Evolutionary conservation across 2,329 filamentous ascomycete species (phyloP), one percentile per base, ranked within the genome.

Genomic region (Fusarium luffae): DNA sequence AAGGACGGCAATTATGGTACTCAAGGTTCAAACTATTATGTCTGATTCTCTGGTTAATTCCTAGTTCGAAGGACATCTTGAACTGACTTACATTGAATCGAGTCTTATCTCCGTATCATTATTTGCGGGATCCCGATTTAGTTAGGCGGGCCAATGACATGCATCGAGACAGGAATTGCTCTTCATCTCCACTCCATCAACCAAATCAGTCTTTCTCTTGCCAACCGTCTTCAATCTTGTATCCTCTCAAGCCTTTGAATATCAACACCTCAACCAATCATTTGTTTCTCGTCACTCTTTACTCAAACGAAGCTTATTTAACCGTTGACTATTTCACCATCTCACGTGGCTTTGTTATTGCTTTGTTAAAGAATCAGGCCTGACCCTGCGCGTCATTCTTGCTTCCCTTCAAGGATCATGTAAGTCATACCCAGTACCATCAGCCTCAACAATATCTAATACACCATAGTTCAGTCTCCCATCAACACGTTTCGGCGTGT

Each of bases 121-220:
- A 54, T 32, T 46, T 54, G 32, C 42, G 56, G 56, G 30, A 32
- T 18, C 12, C 14, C 11, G 12, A 46, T 23, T 16, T 13, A 34
- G 21, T 37, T 37, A 34, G 23, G n/a, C 46, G 40, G 25, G 2
- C 63, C 63, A 66, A 66, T 66, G 18, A 37, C 18, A 19, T 34
- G 18, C 11, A n/a, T 27, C 5, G 9, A 43, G 10, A 27, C 7
- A 23, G 37, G 41, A 27, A 50, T 57, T 59, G 40, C 28, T 49
- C 18, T 21, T 43, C 41, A 32, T 30, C 65, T 48, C 46, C 60
- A 42, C 60, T 41, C n/a, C 27, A 47, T 16, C 19, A 43, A 34
- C 46, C 13, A 21, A 32, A 34, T 12, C 50, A 63, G 41, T 41
- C 40, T 28, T 49, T 59, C 57, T 41, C 40, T 51, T 19, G 10